These are phyloP conservation scores for Durio zibethinus DNA, from an alignment of 345 rosid species.

Conservation along the genomic window DNA sequence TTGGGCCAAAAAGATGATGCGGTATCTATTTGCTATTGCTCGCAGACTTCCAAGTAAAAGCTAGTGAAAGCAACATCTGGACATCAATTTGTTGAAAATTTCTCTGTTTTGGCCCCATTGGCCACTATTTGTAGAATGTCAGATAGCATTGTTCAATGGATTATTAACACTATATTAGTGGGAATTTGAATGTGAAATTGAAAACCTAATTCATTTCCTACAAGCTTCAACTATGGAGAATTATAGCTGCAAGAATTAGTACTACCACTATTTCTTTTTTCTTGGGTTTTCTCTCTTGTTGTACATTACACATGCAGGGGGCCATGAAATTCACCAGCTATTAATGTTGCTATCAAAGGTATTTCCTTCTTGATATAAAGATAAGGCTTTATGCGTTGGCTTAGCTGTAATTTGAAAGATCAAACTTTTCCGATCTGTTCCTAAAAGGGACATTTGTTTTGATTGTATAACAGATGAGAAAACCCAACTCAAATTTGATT, in stretches of 20 bases:
- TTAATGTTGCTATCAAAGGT: too few species aligned
- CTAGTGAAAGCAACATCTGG: slow-evolving; percentile 17
- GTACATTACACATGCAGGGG: too few species aligned
- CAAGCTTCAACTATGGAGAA: neutral
- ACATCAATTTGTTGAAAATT: neutral
- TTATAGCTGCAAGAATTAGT: neutral
- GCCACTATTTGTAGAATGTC: neutral
- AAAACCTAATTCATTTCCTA: neutral
- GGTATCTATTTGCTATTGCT: neutral
- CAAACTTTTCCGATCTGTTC: too few species aligned
- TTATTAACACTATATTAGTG: neutral
- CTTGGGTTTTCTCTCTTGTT: too few species aligned
- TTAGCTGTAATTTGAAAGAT: too few species aligned
- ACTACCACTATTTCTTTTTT: neutral
- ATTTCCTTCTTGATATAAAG: too few species aligned
- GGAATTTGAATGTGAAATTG: neutral
- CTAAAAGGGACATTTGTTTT: too few species aligned
- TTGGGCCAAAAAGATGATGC: neutral
- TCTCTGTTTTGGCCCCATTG: neutral
- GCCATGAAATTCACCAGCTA: too few species aligned
- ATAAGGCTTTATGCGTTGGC: too few species aligned
- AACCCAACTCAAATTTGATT: neutral
- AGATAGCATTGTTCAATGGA: neutral
- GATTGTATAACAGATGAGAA: too few species aligned
- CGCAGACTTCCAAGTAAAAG: slow-evolving; percentile 5